Evolutionary conservation across 768 basidiomycete species (phyloP).

Genomic region (Suillus sp.): DNA sequence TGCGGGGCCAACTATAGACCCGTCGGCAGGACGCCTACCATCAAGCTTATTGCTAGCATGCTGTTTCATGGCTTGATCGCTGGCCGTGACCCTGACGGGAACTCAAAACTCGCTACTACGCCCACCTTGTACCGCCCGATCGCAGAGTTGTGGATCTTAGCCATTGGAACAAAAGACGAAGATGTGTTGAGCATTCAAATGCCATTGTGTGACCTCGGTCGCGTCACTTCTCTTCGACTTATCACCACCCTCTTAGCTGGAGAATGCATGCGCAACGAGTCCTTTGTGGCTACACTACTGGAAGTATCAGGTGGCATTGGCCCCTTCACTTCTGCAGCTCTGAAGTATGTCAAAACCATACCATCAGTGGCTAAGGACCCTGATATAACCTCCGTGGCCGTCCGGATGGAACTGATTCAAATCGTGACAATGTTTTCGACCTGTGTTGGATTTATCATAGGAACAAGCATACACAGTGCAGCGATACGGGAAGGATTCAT

Average conservation of each 20-base stretch:
- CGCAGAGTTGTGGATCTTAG: not conserved
- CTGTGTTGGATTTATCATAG: not conserved
- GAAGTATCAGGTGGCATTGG: not conserved
- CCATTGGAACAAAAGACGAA: not conserved
- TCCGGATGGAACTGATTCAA: not conserved
- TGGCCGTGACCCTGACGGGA: not conserved
- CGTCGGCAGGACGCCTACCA: not conserved
- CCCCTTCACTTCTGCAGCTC: not conserved
- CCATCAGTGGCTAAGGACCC: not conserved
- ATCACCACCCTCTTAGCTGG: too few relatives aligned
- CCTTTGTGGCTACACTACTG: not conserved
- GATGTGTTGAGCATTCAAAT: not conserved
- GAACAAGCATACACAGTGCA: not conserved
- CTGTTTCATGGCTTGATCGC: not conserved
- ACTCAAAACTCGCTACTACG: not conserved
- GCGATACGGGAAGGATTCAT: slow-evolving; percentile 4
- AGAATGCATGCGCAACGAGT: not conserved
- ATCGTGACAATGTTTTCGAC: not conserved
- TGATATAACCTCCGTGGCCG: not conserved
- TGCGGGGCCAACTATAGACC: not conserved
- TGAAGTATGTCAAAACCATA: slow-evolving; percentile 3
- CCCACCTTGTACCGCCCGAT: not conserved
- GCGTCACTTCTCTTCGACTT: not conserved
- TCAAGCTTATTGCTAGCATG: not conserved
- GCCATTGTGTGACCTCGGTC: not conserved